Evolutionary conservation across 495 filamentous ascomycete species (phyloP), one percentile per base, ranked within the genome.

Genomic region (Podospora australis): DNA sequence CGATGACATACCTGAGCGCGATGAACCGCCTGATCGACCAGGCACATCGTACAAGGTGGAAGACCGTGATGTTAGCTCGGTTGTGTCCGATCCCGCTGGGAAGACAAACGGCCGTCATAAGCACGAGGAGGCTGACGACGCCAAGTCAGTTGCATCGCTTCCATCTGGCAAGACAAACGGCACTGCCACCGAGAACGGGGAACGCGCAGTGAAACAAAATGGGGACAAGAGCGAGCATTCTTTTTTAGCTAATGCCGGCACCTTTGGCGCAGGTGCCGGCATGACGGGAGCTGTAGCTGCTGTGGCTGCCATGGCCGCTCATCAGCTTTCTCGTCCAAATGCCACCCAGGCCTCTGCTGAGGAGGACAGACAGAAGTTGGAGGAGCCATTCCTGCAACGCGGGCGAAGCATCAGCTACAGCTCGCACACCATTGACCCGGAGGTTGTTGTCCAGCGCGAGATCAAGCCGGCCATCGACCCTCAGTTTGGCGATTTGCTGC

Each of bases 191-290:
- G 52, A 60, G n/a, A n/a, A n/a, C n/a, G 20, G 56, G 60, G 32
- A 51, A 57, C 2, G 29, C 44, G 3, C 46, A 29, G 4, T 44
- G 58, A 44, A 44, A 23, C 52, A 64, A 42, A 62, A 54, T 45
- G 62, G 58, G 46, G 53, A 60, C 41, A 60, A 68, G 44, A 62
- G n/a, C 34, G 7, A 68, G 59, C 54, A 69, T 67, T 75, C 73
- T 79, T 79, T 79, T 79, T 79, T 79, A 78, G 76, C 54, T 78
- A 77, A 72, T 69, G 73, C 75, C 77, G 77, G 64, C 69, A 77
- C 70, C 70, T 66, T 69, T 75, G 78, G 73, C 71, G 71, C 71
- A 73, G 77, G 74, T 79, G 75, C 64, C 74, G 76, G 77, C 70
- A 55, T 71, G 68, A 70, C 62, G 59, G 65, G 65, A 58, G 59